Evolutionary conservation across 148 eudicot species (phyloP), one percentile per base, ranked within the genome.

Genomic region (Silene uniflora): DNA sequence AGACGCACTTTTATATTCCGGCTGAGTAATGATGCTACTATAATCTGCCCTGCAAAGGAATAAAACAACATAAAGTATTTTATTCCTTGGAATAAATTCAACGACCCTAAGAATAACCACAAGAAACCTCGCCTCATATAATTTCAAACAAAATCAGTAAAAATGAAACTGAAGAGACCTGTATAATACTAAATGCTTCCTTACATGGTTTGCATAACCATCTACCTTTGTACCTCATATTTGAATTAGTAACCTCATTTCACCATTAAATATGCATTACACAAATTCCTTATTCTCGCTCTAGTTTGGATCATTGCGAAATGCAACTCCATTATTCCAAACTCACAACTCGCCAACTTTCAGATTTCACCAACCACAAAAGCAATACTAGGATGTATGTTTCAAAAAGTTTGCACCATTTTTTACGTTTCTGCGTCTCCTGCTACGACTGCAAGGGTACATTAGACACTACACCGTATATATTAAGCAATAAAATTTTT

Each of bases 21-120:
- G 60, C 72, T 77, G 71, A 95, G 89, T 78, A 95, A 80, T 75
- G 98, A 92, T 47, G 98, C 98, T 69, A 95, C 98, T 63, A 90
- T 74, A 62, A 95, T 77, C 80, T 95, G 98, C 70, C 98, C 98
- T 95, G 86, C 62, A 78, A 71, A 65, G 24, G 49, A 66, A 52
- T 47, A 65, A 13, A 74, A 75, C 67, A 67, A 44, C 55, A n/a
- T n/a, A n/a, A n/a, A 67, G 65, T 54, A 24, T n/a, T 17, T 22
- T 35, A 23, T 62, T 72, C 10, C 10, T 17, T 19, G 18, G 18
- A 59, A 65, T 39, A 16, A 23, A 64, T 10, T 46, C 29, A 11
- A 44, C 2, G 68, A 39, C 66, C 12, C 42, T 62, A 21, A 56
- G 6, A 10, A 5, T 42, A 46, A 6, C n/a, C 22, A 74, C 23